Evolutionary conservation across 345 rosid genomes (phyloP), one percentile per base, ranked within the genome.

Genomic region (Xanthoceras sorbifolium): DNA sequence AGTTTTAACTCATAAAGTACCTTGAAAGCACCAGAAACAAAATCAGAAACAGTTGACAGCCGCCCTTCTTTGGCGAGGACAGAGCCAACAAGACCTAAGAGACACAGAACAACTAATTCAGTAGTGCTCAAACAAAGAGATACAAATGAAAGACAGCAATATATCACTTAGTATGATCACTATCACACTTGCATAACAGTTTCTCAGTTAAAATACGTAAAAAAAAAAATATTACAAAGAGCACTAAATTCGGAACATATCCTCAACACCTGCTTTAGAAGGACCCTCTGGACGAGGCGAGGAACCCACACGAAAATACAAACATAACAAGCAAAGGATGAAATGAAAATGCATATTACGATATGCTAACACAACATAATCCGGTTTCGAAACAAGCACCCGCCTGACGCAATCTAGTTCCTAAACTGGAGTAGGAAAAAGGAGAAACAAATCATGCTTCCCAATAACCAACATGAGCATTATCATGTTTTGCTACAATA

Each of bases 71-170:
- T 94, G 10, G 87, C 97, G 82, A 92, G 89, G 77, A 92, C 87
- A 0, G 98, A 94, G 72, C 98, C 98, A 77, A 88, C 82, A 82
- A 97, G 65, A 62, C 98, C 99, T 97, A 77, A 76, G 65, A 71
- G 57, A 60, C 26, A 75, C 29, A 67, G 44, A 48, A 75, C 0
- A 54, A 31, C 52, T 12, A 40, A 74, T n/a, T 81, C 11, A 38
- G 32, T 67, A 23, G 74, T 17, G 64, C 10, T 48, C 1, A 6
- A 36, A 46, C 11, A 4, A 72, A 57, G 17, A 22, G 0, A 57
- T 57, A 14, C n/a, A 6, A 57, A 40, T 0, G 3, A 34, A 72
- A 72, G n/a, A 34, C 36, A 36, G 8, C 62, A 69, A 3, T 10
- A 5, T 10, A 31, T 17, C 54, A 14, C 36, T 23, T 17, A 4